Evolutionary conservation across 164 flowering plant species (phyloP).

Genomic region (Echeveria elegans): DNA sequence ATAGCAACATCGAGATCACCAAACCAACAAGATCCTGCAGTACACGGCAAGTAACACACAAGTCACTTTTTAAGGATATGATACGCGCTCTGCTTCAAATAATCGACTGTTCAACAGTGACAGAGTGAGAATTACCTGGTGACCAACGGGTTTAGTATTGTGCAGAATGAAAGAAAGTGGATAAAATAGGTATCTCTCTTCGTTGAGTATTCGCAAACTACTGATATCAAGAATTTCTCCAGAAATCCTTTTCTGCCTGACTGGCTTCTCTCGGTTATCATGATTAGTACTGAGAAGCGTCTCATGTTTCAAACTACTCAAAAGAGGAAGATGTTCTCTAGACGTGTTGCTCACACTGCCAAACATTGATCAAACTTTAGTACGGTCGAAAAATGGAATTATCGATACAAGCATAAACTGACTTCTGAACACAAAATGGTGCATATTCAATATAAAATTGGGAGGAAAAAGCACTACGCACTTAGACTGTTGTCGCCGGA

Average conservation of each 20-base stretch:
- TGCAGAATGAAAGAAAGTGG: slow-evolving; percentile 65
- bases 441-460: background rate
- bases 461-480: background rate
- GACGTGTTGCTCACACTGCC: slow-evolving; percentile 27
- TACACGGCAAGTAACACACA: background rate
- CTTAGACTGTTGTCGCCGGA: background rate
- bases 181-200: slow-evolving; percentile 60
- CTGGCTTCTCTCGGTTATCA: slow-evolving; percentile 24
- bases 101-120: background rate
- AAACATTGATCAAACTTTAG: slow-evolving; percentile 3
- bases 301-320: slow-evolving; percentile 22
- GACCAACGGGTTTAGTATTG: slow-evolving; percentile 93
- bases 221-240: slow-evolving; percentile 50
- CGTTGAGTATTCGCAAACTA: slow-evolving; percentile 55
- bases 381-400: background rate
- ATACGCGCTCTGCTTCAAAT: background rate
- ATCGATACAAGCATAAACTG: no score
- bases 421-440: background rate
- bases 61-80: background rate
- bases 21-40: slow-evolving; percentile 97
- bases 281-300: slow-evolving; percentile 10
- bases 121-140: slow-evolving; percentile 55
- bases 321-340: slow-evolving; percentile 14
- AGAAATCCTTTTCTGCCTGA: slow-evolving; percentile 32
- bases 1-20: slow-evolving; percentile 76